Conservation (phyloP, 1,284 basidiomycete genomes). For the Malassezia japonica region DNA sequence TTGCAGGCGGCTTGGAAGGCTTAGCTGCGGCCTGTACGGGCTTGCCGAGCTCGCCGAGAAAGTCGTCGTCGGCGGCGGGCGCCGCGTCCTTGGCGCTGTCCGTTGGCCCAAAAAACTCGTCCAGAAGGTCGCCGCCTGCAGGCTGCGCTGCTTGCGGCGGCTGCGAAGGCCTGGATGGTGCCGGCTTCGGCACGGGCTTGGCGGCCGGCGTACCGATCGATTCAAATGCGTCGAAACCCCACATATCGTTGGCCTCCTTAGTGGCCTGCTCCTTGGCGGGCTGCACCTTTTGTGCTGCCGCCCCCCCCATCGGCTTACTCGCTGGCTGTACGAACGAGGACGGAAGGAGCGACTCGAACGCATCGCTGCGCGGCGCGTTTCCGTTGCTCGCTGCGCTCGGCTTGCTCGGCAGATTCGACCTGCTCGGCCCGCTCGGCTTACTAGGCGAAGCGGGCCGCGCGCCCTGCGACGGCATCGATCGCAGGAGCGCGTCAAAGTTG, state of each 20-base stretch:
- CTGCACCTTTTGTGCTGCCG: too few species aligned
- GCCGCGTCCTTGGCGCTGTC: too few species aligned
- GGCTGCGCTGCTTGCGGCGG: too few species aligned
- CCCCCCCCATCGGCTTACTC: constrained; percentile 4
- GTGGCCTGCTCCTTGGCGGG: not conserved
- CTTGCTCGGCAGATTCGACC: too few species aligned
- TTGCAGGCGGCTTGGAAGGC: not conserved
- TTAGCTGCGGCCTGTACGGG: too few species aligned
- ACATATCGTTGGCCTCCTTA: constrained; percentile 9
- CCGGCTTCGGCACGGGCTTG: too few species aligned
- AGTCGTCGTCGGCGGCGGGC: constrained; percentile 18
- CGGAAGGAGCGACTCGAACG: constrained; percentile 36
- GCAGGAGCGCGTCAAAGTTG: constrained; percentile 27
- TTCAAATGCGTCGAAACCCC: constrained; percentile 9
- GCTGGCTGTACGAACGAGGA: not conserved
- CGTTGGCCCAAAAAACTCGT: too few species aligned
- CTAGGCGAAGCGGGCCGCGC: not conserved
- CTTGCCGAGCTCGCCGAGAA: constrained; percentile 32
- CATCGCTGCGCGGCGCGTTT: constrained; percentile 15
- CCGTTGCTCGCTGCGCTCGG: not conserved
- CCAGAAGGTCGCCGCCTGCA: constrained; percentile 8
- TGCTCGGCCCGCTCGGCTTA: not conserved
- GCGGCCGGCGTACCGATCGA: constrained; percentile 13
- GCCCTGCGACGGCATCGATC: constrained; percentile 20
- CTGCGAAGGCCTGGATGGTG: too few species aligned